phyloP scores from a whole-genome alignment of 2,329 filamentous ascomycete species.

The Exophiala alcalophila region DNA sequence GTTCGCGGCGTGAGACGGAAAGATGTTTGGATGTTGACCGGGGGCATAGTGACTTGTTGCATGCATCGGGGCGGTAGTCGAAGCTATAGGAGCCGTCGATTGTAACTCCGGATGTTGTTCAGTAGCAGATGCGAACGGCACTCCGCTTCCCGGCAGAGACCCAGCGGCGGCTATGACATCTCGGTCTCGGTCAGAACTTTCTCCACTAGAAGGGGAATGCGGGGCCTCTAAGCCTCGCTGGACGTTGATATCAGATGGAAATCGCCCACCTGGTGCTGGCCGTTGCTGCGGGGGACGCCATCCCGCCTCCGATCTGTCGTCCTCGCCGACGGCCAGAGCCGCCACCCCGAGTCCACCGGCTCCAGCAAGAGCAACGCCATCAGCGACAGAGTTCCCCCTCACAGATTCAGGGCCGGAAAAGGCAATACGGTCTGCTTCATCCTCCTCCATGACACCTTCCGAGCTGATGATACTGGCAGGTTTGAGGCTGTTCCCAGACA shows the following conservation, averaged over 20 bases:
- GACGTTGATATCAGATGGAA: constrained; percentile 89
- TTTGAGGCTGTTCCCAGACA: constrained; percentile 61
- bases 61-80: constrained; percentile 1
- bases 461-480: constrained; percentile 65
- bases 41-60: constrained; percentile 15
- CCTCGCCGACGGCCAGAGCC: constrained; percentile 29
- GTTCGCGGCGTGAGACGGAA: constrained; percentile 19
- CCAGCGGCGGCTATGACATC: constrained; percentile 60
- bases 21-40: constrained; percentile 23
- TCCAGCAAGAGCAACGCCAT: constrained; percentile 33
- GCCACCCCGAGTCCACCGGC: constrained; percentile 39
- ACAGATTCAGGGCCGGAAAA: constrained; percentile 56
- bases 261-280: constrained; percentile 89
- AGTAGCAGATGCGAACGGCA: constrained; percentile 26
- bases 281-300: constrained; percentile 55
- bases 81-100: constrained; percentile 3
- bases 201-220: constrained; percentile 75
- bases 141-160: constrained; percentile 51
- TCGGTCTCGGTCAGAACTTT: constrained; percentile 61
- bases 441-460: constrained; percentile 74
- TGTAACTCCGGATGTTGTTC: constrained; percentile 28
- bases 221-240: constrained; percentile 79
- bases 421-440: constrained; percentile 63
- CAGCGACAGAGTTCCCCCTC: constrained; percentile 34
- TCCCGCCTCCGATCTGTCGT: constrained; percentile 33